phyloP scores from a whole-genome alignment of 345 rosid genomes.

The Populus nigra region DNA sequence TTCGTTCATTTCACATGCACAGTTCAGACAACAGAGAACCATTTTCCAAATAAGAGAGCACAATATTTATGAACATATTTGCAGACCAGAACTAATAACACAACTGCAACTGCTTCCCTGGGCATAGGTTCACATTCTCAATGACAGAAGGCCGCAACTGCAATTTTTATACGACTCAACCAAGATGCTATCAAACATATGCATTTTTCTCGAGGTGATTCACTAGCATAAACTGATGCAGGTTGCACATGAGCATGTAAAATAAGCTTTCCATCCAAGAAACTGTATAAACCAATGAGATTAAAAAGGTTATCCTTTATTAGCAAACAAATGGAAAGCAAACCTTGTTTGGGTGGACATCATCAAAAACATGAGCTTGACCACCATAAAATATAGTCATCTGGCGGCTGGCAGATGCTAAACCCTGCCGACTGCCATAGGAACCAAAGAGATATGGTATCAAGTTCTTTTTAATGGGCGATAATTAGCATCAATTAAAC shows the following conservation, averaged over 20 bases:
- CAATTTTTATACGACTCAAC: not conserved
- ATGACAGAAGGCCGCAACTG: not conserved
- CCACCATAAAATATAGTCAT: constrained; percentile 98
- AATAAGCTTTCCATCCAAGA: constrained; percentile 1
- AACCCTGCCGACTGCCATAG: constrained; percentile 50
- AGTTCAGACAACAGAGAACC: not conserved
- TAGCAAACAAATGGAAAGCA: constrained; percentile 1
- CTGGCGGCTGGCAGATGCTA: constrained; percentile 56
- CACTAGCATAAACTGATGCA: constrained; percentile 7
- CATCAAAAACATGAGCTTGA: constrained; percentile 99
- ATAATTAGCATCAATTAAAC: not conserved
- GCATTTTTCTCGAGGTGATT: not conserved
- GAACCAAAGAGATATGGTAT: not conserved
- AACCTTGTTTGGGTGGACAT: constrained; percentile 95
- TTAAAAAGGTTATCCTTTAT: not conserved
- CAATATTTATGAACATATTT: not conserved
- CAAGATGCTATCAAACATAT: not conserved
- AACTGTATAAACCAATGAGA: not conserved
- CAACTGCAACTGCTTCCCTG: not conserved
- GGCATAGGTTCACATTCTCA: not conserved
- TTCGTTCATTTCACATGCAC: not conserved
- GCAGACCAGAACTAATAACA: not conserved
- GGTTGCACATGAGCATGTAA: not conserved
- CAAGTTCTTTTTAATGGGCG: not conserved
- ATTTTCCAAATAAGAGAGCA: not conserved